phyloP scores from a whole-genome alignment of 139 green algal species.

The Choricystis sp. region DNA sequence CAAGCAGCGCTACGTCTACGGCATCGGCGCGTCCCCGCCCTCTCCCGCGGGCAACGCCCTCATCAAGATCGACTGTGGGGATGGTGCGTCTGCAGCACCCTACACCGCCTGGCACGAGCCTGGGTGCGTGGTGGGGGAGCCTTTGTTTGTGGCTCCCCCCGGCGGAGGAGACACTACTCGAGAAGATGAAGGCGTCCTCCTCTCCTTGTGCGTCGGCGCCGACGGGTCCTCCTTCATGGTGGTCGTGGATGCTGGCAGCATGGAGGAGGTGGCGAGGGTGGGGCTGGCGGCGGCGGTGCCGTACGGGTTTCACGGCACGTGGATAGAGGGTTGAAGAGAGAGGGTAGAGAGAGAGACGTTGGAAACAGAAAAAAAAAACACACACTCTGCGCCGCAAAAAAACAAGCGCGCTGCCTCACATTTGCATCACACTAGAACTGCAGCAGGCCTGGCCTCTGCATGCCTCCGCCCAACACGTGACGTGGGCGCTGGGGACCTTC shows the following conservation, averaged over 20 bases:
- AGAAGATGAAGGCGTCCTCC: neutral
- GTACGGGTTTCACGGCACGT: neutral
- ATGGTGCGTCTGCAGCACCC: neutral
- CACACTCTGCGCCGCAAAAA: too few relatives aligned
- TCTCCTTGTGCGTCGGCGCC: neutral
- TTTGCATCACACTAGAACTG: too few relatives aligned
- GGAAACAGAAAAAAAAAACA: too few relatives aligned
- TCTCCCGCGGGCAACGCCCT: neutral
- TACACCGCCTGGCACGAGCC: neutral
- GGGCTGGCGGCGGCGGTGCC: neutral
- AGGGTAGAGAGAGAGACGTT: too few relatives aligned
- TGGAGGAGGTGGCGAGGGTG: neutral
- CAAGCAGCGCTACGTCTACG: neutral
- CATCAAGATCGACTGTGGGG: neutral
- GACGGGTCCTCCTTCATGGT: neutral
- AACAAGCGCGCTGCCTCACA: too few relatives aligned
- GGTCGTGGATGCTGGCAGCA: neutral
- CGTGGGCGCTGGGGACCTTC: too few relatives aligned
- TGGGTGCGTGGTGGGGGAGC: neutral
- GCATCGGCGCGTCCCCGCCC: neutral
- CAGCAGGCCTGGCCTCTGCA: too few relatives aligned
- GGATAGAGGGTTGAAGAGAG: too few relatives aligned
- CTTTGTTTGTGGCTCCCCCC: neutral
- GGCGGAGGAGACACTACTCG: neutral
- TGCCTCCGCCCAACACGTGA: too few relatives aligned